Percentiles rank a stretch among this genome's conserved stretches.
These are phyloP conservation scores for Claviceps fusiformis DNA, from an alignment of 2,329 filamentous ascomycete species.

Conservation along the genomic window DNA sequence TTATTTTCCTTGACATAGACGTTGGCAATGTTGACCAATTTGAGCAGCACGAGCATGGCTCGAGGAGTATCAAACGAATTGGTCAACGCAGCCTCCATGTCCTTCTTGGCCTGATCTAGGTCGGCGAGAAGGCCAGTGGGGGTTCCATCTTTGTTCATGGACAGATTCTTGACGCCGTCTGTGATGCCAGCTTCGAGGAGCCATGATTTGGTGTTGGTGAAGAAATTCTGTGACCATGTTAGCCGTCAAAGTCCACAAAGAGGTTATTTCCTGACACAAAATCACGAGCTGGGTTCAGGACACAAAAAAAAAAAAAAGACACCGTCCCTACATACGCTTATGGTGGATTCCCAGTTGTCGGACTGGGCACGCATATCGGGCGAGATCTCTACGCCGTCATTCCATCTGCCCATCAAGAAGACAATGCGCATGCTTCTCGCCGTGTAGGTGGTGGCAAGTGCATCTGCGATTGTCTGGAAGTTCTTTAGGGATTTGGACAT, in stretches of 20 bases:
- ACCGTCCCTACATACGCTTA: conserved; percentile 38
- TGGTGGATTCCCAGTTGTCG: conserved; percentile 64
- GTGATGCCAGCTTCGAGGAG: conserved; percentile 29
- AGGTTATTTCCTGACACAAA: not conserved
- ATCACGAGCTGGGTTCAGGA: not conserved
- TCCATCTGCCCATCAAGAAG: conserved; percentile 80
- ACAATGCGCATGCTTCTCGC: conserved; percentile 69
- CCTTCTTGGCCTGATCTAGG: conserved; percentile 39
- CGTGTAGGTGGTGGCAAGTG: conserved; percentile 57
- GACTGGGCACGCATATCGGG: conserved; percentile 65
- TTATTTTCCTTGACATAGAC: conserved; percentile 36
- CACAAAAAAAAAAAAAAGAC: not conserved
- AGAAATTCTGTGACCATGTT: conserved; percentile 37
- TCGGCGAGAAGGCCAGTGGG: conserved; percentile 24
- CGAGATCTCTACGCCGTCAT: conserved; percentile 82
- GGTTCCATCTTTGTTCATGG: conserved; percentile 20
- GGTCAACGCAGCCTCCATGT: conserved; percentile 46
- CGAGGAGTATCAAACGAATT: conserved; percentile 81
- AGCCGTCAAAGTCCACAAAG: not conserved
- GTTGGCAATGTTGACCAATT: conserved; percentile 69
- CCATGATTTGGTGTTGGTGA: conserved; percentile 41
- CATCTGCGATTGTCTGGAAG: conserved; percentile 84
- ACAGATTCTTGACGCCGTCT: conserved; percentile 23
- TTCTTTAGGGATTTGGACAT: conserved; percentile 97
- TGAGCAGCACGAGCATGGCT: conserved; percentile 65